These are phyloP conservation scores for Dothistroma pini DNA, from an alignment of 2,329 filamentous ascomycete species.

Conservation along the genomic window DNA sequence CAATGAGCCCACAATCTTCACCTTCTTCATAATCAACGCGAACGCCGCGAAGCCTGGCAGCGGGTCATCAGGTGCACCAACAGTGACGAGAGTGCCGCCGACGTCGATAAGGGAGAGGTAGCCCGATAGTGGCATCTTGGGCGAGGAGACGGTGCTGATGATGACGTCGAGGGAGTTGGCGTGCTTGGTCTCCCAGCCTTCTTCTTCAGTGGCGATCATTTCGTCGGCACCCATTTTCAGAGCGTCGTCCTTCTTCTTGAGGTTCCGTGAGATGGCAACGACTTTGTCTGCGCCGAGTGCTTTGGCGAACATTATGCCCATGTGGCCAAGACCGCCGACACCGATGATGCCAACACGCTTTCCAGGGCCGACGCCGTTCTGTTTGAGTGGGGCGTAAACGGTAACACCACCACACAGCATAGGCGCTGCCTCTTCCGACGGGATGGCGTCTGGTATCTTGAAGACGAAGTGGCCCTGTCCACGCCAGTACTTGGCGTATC, in stretches of 20 bases:
- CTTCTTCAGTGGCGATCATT: slow-evolving; percentile 55
- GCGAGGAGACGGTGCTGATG: slow-evolving; percentile 54
- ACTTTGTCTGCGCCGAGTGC: slow-evolving; percentile 66
- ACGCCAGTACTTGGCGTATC: slow-evolving; percentile 53
- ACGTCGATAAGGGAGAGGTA: slow-evolving; percentile 60
- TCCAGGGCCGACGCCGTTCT: slow-evolving; percentile 65
- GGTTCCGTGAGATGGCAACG: slow-evolving; percentile 63
- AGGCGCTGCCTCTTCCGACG: slow-evolving; percentile 56
- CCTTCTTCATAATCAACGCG: slow-evolving; percentile 55
- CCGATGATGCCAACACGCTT: slow-evolving; percentile 70
- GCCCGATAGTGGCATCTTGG: slow-evolving; percentile 59
- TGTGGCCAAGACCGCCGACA: slow-evolving; percentile 60
- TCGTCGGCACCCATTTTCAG: slow-evolving; percentile 58
- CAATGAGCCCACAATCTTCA: slow-evolving; percentile 42
- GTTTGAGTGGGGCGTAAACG: slow-evolving; percentile 64
- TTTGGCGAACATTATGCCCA: slow-evolving; percentile 66
- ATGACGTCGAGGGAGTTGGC: slow-evolving; percentile 55
- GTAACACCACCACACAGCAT: slow-evolving; percentile 78
- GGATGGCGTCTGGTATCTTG: slow-evolving; percentile 49
- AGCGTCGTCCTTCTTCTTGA: slow-evolving; percentile 57
- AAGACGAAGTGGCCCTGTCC: slow-evolving; percentile 52
- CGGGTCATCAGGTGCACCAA: slow-evolving; percentile 60
- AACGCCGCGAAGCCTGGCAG: slow-evolving; percentile 55
- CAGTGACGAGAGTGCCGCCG: slow-evolving; percentile 62
- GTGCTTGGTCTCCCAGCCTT: slow-evolving; percentile 58